phyloP scores from a whole-genome alignment of 805 yeast species.

The Yarrowia sp. region DNA sequence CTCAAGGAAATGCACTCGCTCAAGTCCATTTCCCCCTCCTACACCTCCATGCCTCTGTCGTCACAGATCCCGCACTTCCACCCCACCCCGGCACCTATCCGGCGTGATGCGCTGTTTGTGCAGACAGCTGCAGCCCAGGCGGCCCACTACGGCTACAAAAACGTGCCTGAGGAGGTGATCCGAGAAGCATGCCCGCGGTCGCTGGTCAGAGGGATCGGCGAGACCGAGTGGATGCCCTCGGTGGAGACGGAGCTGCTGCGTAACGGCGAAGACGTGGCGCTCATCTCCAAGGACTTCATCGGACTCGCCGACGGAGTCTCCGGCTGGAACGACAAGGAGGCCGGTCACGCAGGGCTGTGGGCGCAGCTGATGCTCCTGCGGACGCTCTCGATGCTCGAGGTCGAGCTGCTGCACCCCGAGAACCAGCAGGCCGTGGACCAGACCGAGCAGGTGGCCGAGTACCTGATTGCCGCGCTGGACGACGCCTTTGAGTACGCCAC shows the following conservation, averaged over 20 bases:
- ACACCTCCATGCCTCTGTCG: constrained; percentile 21
- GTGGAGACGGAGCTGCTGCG: constrained; percentile 29
- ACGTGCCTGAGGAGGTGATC: constrained; percentile 36
- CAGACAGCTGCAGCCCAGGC: constrained; percentile 35
- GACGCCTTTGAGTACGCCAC: constrained; percentile 40
- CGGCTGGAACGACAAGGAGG: constrained; percentile 40
- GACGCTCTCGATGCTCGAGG: constrained; percentile 38
- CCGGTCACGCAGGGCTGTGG: constrained; percentile 41
- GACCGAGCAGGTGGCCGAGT: constrained; percentile 28
- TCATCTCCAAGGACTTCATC: constrained; percentile 39
- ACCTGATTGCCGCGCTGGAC: constrained; percentile 40
- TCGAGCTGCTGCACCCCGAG: constrained; percentile 36
- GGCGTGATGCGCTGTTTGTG: constrained; percentile 29
- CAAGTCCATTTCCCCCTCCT: constrained; percentile 33
- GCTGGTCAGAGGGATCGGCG: constrained; percentile 31
- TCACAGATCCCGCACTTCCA: constrained; percentile 34
- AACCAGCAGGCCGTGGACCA: constrained; percentile 38
- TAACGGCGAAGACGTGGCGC: constrained; percentile 40
- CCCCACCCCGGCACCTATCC: constrained; percentile 33
- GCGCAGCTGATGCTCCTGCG: constrained; percentile 41
- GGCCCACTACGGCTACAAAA: constrained; percentile 26
- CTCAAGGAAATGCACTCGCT: constrained; percentile 36
- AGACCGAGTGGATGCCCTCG: constrained; percentile 36
- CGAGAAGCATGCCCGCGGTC: constrained; percentile 33
- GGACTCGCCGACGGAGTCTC: constrained; percentile 42